These are phyloP conservation scores for Dillenia turbinata DNA, from an alignment of 164 flowering plant species.

Conservation along the genomic window DNA sequence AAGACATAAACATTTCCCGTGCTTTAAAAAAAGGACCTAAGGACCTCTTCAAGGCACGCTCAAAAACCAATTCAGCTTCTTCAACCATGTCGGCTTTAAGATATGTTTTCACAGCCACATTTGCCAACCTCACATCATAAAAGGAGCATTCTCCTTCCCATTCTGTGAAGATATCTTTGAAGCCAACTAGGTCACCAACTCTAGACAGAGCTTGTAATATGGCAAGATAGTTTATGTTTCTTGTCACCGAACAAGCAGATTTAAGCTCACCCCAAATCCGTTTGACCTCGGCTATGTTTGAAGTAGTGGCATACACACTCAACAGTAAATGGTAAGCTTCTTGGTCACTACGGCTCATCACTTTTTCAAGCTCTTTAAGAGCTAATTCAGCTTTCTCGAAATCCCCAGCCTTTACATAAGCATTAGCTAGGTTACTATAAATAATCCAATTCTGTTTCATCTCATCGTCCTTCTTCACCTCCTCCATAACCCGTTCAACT, in stretches of 20 bases:
- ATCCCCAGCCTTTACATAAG: constrained; percentile 44
- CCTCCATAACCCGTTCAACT: constrained; percentile 46
- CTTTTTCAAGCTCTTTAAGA: constrained; percentile 42
- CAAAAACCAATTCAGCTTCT: constrained; percentile 46
- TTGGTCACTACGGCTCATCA: constrained; percentile 24
- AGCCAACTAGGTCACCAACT: constrained; percentile 42
- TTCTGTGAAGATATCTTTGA: constrained; percentile 39
- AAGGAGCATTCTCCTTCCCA: constrained; percentile 44
- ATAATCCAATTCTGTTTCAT: constrained; percentile 42
- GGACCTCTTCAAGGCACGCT: constrained; percentile 26
- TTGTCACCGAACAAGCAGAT: constrained; percentile 23
- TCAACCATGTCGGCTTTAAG: constrained; percentile 42
- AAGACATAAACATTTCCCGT: constrained; percentile 42
- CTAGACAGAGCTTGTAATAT: constrained; percentile 58
- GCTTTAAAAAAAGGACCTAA: constrained; percentile 23
- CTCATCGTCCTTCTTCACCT: constrained; percentile 25
- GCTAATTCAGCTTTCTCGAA: constrained; percentile 61
- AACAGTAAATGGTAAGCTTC: constrained; percentile 57
- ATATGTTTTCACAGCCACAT: constrained; percentile 29
- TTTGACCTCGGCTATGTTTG: constrained; percentile 45
- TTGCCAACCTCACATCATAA: constrained; percentile 53
- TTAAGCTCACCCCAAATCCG: constrained; percentile 51
- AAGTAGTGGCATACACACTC: constrained; percentile 45
- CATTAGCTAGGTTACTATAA: constrained; percentile 50
- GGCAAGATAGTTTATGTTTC: constrained; percentile 47